Conservation (phyloP, 306 rosid species). For the Dicorynia guianensis region DNA sequence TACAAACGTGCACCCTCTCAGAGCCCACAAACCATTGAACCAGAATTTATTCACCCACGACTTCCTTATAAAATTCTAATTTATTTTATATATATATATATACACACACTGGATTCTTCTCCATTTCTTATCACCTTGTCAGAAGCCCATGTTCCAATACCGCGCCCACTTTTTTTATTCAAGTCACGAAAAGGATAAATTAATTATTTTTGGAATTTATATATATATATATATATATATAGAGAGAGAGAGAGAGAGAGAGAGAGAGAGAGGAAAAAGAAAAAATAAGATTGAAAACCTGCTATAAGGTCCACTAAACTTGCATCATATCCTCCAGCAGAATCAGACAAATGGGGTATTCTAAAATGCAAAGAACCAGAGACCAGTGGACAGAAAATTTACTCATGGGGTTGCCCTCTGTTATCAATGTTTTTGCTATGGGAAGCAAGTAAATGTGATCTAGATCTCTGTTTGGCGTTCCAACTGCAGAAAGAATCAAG, state of each 20-base stretch:
- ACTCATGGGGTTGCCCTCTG: constrained; percentile 42
- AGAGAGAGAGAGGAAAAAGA: neutral
- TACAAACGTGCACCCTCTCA: constrained; percentile 29
- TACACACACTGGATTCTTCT: constrained; percentile 36
- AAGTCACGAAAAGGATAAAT: neutral
- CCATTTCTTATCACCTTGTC: constrained; percentile 47
- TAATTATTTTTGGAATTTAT: constrained; percentile 2
- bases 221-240: too few species aligned
- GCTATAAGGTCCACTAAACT: constrained; percentile 35
- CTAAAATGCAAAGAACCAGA: constrained; percentile 31
- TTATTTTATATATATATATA: constrained; percentile 15
- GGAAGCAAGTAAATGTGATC: constrained; percentile 69
- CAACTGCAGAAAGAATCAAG: constrained; percentile 39
- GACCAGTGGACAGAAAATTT: constrained; percentile 54
- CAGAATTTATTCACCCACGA: constrained; percentile 53
- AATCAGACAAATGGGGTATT: constrained; percentile 44
- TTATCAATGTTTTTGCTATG: constrained; percentile 43
- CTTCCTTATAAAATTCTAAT: constrained; percentile 34
- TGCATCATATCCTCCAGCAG: constrained; percentile 41
- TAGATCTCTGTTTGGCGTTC: constrained; percentile 63
- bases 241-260: too few species aligned
- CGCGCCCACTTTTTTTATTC: too few species aligned
- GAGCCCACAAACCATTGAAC: constrained; percentile 20
- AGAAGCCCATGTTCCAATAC: constrained; percentile 36
- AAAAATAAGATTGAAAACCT: neutral